Percentiles rank a stretch among this genome's conserved stretches.
These are phyloP conservation scores for Saturnispora gosingensis DNA, from an alignment of 805 yeast genomes.

Conservation along the genomic window DNA sequence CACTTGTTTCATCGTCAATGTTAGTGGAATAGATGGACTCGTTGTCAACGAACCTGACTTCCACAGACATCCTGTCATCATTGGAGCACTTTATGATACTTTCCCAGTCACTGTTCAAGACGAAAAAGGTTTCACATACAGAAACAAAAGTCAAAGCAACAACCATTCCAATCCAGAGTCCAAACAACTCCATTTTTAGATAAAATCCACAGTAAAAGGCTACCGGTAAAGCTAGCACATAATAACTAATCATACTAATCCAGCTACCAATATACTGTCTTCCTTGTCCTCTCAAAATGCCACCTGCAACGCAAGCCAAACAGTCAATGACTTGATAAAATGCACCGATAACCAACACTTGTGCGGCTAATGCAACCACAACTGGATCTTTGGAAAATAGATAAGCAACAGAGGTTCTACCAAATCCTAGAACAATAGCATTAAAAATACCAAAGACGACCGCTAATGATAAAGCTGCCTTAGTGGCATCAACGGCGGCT, in stretches of 20 bases:
- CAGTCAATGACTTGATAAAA: slow-evolving; percentile 65
- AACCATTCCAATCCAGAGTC: slow-evolving; percentile 57
- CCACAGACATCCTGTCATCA: slow-evolving; percentile 18
- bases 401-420: slow-evolving; percentile 35
- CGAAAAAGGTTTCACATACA: slow-evolving; percentile 31
- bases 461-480: slow-evolving; percentile 31
- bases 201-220: slow-evolving; percentile 46
- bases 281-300: slow-evolving; percentile 73
- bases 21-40: background rate
- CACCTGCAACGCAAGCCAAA: slow-evolving; percentile 62
- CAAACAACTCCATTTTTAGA: slow-evolving; percentile 41
- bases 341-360: slow-evolving; percentile 54
- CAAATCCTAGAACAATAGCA: slow-evolving; percentile 36
- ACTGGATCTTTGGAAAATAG: slow-evolving; percentile 53
- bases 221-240: slow-evolving; percentile 54
- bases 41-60: slow-evolving; percentile 6
- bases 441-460: slow-evolving; percentile 33
- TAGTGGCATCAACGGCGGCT: slow-evolving; percentile 31
- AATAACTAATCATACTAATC: slow-evolving; percentile 48
- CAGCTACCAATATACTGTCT: slow-evolving; percentile 56
- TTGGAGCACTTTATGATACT: slow-evolving; percentile 22
- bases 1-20: background rate
- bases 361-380: slow-evolving; percentile 42
- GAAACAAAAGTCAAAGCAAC: slow-evolving; percentile 44
- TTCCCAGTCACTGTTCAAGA: slow-evolving; percentile 25